A percentile compares a stretch with the other conserved stretches of the same genome.
Evolutionary conservation across 2,329 filamentous ascomycete species (phyloP).

Genomic region (Grosmannia clavigera): DNA sequence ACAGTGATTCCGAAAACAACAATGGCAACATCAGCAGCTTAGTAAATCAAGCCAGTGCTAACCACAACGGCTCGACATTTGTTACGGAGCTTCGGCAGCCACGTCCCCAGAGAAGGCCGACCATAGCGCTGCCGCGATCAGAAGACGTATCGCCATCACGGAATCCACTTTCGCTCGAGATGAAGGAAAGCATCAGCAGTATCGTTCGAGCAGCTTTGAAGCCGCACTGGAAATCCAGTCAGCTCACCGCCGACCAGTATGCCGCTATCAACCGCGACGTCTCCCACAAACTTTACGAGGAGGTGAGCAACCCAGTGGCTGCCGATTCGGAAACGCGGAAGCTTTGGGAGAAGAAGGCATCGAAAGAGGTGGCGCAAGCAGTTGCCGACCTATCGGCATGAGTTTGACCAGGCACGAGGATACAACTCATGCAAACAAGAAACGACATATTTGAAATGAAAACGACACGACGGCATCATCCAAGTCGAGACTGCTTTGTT

Average conservation of each 20-base stretch:
- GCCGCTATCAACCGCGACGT: constrained; percentile 84
- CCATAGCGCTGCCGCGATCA: constrained; percentile 32
- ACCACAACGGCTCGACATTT: constrained; percentile 15
- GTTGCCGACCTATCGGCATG: constrained; percentile 44
- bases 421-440: constrained; percentile 22
- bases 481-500: constrained; percentile 1
- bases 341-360: constrained; percentile 65
- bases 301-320: constrained; percentile 38
- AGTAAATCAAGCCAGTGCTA: constrained; percentile 22
- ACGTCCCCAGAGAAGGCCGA: constrained; percentile 34
- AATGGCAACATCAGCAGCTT: background rate
- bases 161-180: constrained; percentile 56
- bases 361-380: constrained; percentile 65
- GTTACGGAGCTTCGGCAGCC: constrained; percentile 39
- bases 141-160: constrained; percentile 58
- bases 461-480: constrained; percentile 9
- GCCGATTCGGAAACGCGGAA: constrained; percentile 55
- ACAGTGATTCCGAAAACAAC: constrained; percentile 24
- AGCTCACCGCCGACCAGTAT: constrained; percentile 80
- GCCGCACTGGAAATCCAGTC: constrained; percentile 68
- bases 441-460: constrained; percentile 9
- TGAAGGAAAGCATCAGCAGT: constrained; percentile 78
- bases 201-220: constrained; percentile 77
- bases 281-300: constrained; percentile 76
- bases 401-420: constrained; percentile 31